Conservation (phyloP, 768 basidiomycete genomes). For the Boletellus emodensis region DNA sequence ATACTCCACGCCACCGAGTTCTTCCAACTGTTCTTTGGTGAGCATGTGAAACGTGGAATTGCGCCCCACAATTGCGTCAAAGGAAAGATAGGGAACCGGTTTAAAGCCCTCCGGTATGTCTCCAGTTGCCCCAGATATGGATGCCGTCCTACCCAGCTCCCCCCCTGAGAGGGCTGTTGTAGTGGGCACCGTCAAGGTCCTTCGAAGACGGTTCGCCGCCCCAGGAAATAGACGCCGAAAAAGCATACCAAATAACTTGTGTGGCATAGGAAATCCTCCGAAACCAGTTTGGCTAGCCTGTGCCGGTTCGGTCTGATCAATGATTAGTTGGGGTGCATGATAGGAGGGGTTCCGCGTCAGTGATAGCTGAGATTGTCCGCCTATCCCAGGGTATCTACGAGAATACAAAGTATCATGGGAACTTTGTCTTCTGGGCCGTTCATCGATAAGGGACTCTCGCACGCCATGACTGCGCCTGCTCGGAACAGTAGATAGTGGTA, state of each 20-base stretch:
- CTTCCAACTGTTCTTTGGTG: conserved; percentile 80
- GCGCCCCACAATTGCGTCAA: conserved; percentile 78
- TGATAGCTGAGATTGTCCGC: conserved; percentile 14
- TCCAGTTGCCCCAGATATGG: conserved; percentile 9
- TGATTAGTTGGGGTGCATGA: conserved; percentile 6
- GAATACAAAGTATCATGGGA: conserved; percentile 10
- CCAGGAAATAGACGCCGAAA: conserved; percentile 62
- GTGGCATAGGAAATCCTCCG: conserved; percentile 75
- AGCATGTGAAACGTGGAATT: conserved; percentile 71
- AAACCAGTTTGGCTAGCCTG: conserved; percentile 45
- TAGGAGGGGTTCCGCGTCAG: conserved; percentile 15
- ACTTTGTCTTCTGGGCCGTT: conserved; percentile 4
- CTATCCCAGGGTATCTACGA: conserved; percentile 12
- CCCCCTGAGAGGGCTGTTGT: conserved; percentile 51
- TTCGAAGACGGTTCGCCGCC: conserved; percentile 51
- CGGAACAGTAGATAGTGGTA: conserved; percentile 22
- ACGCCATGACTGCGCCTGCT: conserved; percentile 24
- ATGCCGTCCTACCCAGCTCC: conserved; percentile 25
- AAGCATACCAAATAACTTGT: conserved; percentile 46
- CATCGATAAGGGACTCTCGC: conserved; percentile 2
- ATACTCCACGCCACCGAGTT: conserved; percentile 92
- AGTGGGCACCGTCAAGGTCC: conserved; percentile 72
- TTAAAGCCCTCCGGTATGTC: conserved; percentile 40
- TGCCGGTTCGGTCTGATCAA: conserved; percentile 12
- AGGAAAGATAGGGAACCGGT: conserved; percentile 76